Base-by-base conservation (phyloP, 441 rosid species). In the Euphorbia celastroides region DNA sequence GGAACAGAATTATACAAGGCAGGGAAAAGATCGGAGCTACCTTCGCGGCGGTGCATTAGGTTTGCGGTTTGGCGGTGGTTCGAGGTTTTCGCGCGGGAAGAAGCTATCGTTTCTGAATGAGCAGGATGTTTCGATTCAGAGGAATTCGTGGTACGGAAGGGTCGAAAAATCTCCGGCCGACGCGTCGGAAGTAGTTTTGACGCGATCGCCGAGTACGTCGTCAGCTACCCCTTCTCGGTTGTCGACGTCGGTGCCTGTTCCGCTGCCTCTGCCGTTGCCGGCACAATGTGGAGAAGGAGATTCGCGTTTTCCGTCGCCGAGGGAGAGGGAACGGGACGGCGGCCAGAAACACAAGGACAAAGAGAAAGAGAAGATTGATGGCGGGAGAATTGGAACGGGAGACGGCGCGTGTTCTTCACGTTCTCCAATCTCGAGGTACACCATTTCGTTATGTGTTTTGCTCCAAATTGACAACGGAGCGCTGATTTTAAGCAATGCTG, bases 231-330 rank as follows among this genome's bases (percentile, higher is more conserved):
- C 68, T 41, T 69, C 78, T 36, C 73, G 71, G 27, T 62, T 77
- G 56, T 72, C 79, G 7, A 17, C 60, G 10, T 64, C 75, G 8
- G 62, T 66, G 38, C 84, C 88, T 16, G 54, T 85, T 54, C 92
- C 92, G 4, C 64, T 87, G 44, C 93, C 93, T 30, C 70, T 82
- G 0, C 89, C 93, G 13, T 26, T 83, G 22, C 85, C 85, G 19
- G 31, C 41, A 12, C 51, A 51, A 51, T 38, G 30, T 30, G 65
- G 76, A 36, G 74, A 78, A 32, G 84, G 69, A n/a, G n/a, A n/a
- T n/a, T n/a, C n/a, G n/a, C n/a, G n/a, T n/a, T n/a, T n/a, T n/a
- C n/a, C n/a, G n/a, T n/a, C n/a, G n/a, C n/a, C n/a, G 2, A 52
- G 27, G 20, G 70, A 73, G 52, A 63, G 78, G 68, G 80, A 69